Evolutionary conservation across 2,329 filamentous ascomycete genomes (phyloP), one percentile per base, ranked within the genome.

Genomic region (Ophidiomyces ophidiicola): DNA sequence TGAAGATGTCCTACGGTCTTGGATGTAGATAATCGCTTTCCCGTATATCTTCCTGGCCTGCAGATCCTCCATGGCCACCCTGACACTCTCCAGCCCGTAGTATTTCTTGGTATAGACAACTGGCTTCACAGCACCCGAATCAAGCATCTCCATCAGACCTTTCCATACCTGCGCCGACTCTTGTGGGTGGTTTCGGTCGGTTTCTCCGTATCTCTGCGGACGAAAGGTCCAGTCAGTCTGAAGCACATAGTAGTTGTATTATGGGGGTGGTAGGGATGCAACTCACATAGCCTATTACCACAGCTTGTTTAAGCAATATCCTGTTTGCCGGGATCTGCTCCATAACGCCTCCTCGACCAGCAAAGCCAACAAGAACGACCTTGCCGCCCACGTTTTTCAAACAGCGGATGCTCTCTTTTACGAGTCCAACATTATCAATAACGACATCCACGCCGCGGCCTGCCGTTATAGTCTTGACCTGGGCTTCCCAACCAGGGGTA

Each of bases 291-390:
- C 71, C 71, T 23, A 70, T 62, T 3, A 76, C 48, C n/a, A 61
- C 65, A 1, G 64, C 64, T 28, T 69, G 65, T 47, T 71, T 73
- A 24, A 76, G 50, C 29, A 76, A 51, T 2, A 76, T 55, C 18
- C 68, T 58, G 45, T 76, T 75, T 62, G 72, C 69, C 20, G 63
- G 62, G 33, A 76, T 59, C 26, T 61, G 60, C 51, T 77, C 73
- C 57, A 76, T 68, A 5, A 66, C 55, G 0, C 70, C 69, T 11
- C 56, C 63, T 34, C 66, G 59, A 1, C 68, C 74, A 4, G 72
- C 73, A 50, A 78, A 78, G 0, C 74, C 74, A 2, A 76, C 62
- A 19, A 78, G 58, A 2, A 78, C 61, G 12, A 78, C 55, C 21
- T 67, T 57, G 0, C 72, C 74, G 24, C 65, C 61, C 50, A 74